phyloP scores from a whole-genome alignment of 805 yeast genomes.

The Starmerella scarabaei region DNA sequence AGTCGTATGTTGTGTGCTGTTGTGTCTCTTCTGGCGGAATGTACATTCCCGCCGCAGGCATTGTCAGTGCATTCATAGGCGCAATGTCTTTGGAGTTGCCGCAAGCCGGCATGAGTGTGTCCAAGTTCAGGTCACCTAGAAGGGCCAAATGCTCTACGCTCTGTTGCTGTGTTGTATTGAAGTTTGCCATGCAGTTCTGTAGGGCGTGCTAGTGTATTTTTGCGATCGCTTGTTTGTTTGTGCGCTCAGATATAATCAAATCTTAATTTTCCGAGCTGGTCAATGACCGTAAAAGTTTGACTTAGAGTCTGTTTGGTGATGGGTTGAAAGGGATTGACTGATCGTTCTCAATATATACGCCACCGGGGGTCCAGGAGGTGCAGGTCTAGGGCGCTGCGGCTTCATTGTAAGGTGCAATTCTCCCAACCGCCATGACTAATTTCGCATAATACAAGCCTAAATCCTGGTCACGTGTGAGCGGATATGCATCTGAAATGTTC shows the following conservation, averaged over 20 bases:
- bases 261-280: neutral
- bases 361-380: too few species aligned
- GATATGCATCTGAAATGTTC: neutral
- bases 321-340: neutral
- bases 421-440: neutral
- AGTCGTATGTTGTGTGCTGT: neutral
- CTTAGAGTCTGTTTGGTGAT: too few species aligned
- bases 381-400: too few species aligned
- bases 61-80: slow-evolving; percentile 14
- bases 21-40: slow-evolving; percentile 18
- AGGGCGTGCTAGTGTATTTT: too few species aligned
- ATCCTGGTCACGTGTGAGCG: neutral
- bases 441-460: neutral
- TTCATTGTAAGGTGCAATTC: too few species aligned
- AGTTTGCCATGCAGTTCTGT: neutral
- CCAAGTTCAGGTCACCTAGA: neutral
- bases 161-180: neutral
- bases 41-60: slow-evolving; percentile 12
- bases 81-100: slow-evolving; percentile 8
- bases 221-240: too few species aligned
- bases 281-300: too few species aligned
- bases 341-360: neutral
- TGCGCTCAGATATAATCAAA: too few species aligned
- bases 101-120: neutral
- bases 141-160: neutral